A percentile compares a stretch with the other conserved stretches of the same genome.
phyloP scores from a whole-genome alignment of 495 filamentous ascomycete species.

The Daldinia caldariorum region DNA sequence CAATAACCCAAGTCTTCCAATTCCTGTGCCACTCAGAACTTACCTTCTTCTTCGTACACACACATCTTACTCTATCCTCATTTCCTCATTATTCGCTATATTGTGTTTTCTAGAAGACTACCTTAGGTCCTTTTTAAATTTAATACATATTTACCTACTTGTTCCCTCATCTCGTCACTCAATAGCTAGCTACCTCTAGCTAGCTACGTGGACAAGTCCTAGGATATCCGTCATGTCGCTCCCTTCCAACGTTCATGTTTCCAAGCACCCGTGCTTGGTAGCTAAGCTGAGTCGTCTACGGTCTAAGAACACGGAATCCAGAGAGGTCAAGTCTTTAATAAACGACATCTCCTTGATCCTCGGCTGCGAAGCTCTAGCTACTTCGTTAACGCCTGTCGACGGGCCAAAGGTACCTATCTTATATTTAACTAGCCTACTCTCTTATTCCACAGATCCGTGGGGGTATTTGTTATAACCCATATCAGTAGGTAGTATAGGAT shows the following conservation, averaged over 20 bases:
- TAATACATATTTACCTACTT: too few species aligned
- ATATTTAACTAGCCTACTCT: neutral
- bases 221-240: conserved; percentile 50
- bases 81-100: too few species aligned
- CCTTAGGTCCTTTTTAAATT: too few species aligned
- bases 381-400: conserved; percentile 61
- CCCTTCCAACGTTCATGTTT: conserved; percentile 81
- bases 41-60: too few species aligned
- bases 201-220: neutral
- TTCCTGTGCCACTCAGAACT: too few species aligned
- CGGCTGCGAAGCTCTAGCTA: conserved; percentile 81
- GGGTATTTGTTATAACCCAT: conserved; percentile 5
- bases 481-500: neutral
- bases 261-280: conserved; percentile 82
- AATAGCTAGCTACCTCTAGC: too few species aligned
- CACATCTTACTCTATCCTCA: too few species aligned
- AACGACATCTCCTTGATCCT: conserved; percentile 88
- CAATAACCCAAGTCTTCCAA: too few species aligned
- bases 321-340: conserved; percentile 82
- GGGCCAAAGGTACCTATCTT: conserved; percentile 57
- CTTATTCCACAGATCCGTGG: neutral
- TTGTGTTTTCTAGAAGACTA: too few species aligned
- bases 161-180: too few species aligned
- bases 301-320: conserved; percentile 71
- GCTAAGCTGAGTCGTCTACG: conserved; percentile 92